Conservation (phyloP, 2,329 filamentous ascomycete genomes). For the Trichoderma koningiopsis region DNA sequence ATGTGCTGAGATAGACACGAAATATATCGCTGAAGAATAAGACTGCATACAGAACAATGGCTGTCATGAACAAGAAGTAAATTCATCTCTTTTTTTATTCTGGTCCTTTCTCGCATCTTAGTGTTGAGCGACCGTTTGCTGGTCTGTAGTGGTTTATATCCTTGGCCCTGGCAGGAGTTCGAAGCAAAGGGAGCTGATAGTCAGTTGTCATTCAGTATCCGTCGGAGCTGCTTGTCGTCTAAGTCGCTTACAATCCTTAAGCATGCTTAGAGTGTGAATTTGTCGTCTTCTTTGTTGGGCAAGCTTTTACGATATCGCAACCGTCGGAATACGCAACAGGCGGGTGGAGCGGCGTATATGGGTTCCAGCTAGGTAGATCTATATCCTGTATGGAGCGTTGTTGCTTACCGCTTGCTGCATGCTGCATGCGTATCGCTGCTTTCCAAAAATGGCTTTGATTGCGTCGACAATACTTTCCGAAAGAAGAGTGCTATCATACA, state of each 20-base stretch:
- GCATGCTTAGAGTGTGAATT: not conserved
- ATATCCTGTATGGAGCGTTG: not conserved
- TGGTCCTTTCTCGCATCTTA: not conserved
- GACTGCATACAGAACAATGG: not conserved
- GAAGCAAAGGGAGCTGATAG: not conserved
- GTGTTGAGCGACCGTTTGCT: not conserved
- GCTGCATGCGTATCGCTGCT: not conserved
- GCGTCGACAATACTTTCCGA: not conserved
- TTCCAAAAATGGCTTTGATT: not conserved
- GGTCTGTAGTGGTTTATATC: not conserved
- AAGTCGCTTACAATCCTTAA: no score
- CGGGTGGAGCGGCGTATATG: not conserved
- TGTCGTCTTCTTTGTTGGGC: not conserved
- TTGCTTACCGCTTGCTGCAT: not conserved
- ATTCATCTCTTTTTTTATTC: not conserved
- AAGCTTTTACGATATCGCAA: constrained; percentile 2
- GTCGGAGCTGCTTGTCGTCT: constrained; percentile 7
- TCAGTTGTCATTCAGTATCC: not conserved
- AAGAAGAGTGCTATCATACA: not conserved
- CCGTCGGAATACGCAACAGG: constrained; percentile 3
- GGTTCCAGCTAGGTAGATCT: not conserved
- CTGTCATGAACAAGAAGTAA: not conserved
- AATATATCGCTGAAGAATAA: not conserved
- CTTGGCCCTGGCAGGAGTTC: no score
- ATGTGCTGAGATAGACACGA: not conserved